A percentile compares a stretch with the other conserved stretches of the same genome.
Evolutionary conservation across 495 filamentous ascomycete species (phyloP).

Genomic region (Penicillium pulvis): DNA sequence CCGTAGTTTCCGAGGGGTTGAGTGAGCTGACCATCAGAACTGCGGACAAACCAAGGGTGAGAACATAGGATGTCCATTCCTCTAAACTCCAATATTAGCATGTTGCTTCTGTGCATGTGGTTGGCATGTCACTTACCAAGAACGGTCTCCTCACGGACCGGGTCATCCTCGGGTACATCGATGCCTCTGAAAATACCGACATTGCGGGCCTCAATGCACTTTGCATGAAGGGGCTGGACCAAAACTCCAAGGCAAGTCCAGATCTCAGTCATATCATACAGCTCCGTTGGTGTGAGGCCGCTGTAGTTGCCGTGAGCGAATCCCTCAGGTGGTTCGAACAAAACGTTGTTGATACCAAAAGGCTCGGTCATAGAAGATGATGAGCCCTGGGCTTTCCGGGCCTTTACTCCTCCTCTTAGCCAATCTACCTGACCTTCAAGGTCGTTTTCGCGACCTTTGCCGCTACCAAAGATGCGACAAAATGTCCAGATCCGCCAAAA

Average conservation of each 20-base stretch:
- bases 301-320: conserved; percentile 61
- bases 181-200: conserved; percentile 58
- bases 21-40: conserved; percentile 57
- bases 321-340: conserved; percentile 57
- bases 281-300: conserved; percentile 56
- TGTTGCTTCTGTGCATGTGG: not conserved
- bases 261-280: conserved; percentile 68
- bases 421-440: conserved; percentile 66
- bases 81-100: conserved; percentile 47
- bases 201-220: conserved; percentile 54
- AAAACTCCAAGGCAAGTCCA: conserved; percentile 65
- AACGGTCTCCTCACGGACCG: conserved; percentile 53
- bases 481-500: conserved; percentile 74
- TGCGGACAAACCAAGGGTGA: conserved; percentile 60
- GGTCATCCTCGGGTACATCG: conserved; percentile 48
- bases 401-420: conserved; percentile 59
- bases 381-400: conserved; percentile 38
- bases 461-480: conserved; percentile 65
- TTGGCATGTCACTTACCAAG: conserved; percentile 46
- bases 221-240: conserved; percentile 59
- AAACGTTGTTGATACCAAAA: conserved; percentile 53
- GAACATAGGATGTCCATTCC: conserved; percentile 64
- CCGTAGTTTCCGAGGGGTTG: conserved; percentile 43
- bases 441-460: conserved; percentile 61
- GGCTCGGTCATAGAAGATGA: conserved; percentile 43